A percentile compares a stretch with the other conserved stretches of the same genome.
phyloP scores from a whole-genome alignment of 805 yeast genomes.

The Alloascoidea africana region DNA sequence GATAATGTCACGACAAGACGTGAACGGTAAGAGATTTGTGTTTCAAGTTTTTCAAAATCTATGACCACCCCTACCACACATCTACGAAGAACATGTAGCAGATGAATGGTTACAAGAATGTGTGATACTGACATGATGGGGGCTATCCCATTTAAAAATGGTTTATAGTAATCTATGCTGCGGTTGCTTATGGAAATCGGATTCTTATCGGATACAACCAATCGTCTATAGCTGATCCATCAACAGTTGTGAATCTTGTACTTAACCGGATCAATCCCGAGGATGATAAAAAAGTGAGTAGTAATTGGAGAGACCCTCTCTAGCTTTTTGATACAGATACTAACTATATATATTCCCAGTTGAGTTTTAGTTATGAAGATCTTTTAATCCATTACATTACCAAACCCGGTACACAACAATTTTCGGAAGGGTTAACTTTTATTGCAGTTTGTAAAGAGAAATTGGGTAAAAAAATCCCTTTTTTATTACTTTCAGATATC shows the following conservation, averaged over 20 bases:
- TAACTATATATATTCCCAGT: too few relatives aligned
- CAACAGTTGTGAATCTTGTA: conserved; percentile 13
- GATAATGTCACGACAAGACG: too few relatives aligned
- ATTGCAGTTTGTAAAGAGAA: conserved; percentile 11
- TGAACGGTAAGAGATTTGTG: too few relatives aligned
- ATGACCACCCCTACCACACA: too few relatives aligned
- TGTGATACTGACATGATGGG: too few relatives aligned
- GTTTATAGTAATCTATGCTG: conserved; percentile 8
- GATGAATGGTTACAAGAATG: too few relatives aligned
- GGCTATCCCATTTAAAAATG: too few relatives aligned
- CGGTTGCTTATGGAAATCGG: conserved; percentile 20
- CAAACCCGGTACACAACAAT: conserved; percentile 8
- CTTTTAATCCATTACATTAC: conserved; percentile 17
- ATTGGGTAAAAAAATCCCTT: conserved; percentile 11
- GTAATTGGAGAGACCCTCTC: too few relatives aligned
- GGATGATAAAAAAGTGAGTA: conserved; percentile 15
- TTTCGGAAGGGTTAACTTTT: conserved; percentile 15
- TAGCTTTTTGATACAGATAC: too few relatives aligned
- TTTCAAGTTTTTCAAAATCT: too few relatives aligned
- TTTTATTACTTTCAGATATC: conserved; percentile 10
- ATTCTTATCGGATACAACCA: conserved; percentile 35
- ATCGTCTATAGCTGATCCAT: conserved; percentile 35
- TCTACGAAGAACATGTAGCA: too few relatives aligned
- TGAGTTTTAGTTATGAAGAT: conserved; percentile 16
- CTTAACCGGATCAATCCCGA: conserved; percentile 11